Evolutionary conservation across 2,329 filamentous ascomycete genomes (phyloP).

Genomic region (Fusarium sp.): DNA sequence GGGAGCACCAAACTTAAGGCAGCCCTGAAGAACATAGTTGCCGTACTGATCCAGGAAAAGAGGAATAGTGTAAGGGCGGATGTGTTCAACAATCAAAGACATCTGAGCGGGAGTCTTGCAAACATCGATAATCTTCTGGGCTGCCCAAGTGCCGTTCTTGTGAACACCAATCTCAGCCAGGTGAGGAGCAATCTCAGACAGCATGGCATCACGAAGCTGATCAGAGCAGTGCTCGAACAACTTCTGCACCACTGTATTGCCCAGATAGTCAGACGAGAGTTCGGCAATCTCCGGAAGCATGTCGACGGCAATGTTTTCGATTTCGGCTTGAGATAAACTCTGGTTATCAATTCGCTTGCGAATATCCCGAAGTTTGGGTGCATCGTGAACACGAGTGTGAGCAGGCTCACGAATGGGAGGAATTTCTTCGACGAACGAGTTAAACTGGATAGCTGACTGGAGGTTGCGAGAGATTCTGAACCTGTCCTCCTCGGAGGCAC

Average conservation of each 20-base stretch:
- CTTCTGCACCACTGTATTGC: conserved; percentile 99
- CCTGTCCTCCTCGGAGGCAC: conserved; percentile 82
- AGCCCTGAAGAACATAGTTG: conserved; percentile 98
- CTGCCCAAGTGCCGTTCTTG: conserved; percentile 99
- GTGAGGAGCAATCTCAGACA: conserved; percentile 87
- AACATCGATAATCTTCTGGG: conserved; percentile 98
- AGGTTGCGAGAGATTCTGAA: conserved; percentile 78
- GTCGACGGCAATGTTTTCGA: conserved; percentile 89
- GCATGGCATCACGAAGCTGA: conserved; percentile 89
- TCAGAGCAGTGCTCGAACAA: conserved; percentile 97
- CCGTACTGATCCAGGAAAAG: conserved; percentile 98
- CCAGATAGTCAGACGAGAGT: conserved; percentile 93
- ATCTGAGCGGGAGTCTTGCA: conserved; percentile 88
- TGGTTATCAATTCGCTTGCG: conserved; percentile 98
- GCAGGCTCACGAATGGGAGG: conserved; percentile 89
- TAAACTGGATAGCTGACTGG: conserved; percentile 80
- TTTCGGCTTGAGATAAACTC: conserved; percentile 84
- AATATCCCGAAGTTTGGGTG: conserved; percentile 93
- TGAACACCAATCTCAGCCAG: conserved; percentile 97
- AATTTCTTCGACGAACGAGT: conserved; percentile 82
- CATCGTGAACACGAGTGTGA: conserved; percentile 90
- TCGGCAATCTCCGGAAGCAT: conserved; percentile 99
- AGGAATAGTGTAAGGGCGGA: conserved; percentile 87
- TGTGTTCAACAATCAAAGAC: conserved; percentile 82
- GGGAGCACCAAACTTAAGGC: conserved; percentile 88